These are phyloP conservation scores for Neurospora sp. DNA, from an alignment of 2,329 filamentous ascomycete genomes.

Conservation along the genomic window DNA sequence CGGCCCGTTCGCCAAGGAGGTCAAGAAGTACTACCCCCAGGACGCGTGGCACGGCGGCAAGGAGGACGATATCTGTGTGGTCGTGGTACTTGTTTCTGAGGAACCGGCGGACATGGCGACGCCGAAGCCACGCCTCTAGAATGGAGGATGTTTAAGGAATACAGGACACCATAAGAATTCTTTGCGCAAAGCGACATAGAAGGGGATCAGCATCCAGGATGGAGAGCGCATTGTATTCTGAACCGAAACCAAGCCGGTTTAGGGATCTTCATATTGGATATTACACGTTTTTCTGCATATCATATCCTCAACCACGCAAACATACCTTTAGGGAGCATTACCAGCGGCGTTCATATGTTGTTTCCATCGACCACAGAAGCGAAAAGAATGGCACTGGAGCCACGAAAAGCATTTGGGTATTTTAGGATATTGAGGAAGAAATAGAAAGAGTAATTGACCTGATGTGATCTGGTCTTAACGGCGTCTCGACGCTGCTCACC, in stretches of 20 bases:
- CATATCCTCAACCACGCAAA: neutral
- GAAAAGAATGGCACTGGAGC: neutral
- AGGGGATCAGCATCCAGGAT: neutral
- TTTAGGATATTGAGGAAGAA: neutral
- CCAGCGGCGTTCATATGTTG: neutral
- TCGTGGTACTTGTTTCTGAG: constrained; percentile 70
- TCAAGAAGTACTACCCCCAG: constrained; percentile 75
- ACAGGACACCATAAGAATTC: neutral
- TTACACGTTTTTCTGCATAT: neutral
- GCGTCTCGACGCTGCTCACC: neutral
- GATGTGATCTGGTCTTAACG: neutral
- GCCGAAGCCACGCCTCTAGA: constrained; percentile 22
- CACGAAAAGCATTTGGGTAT: neutral
- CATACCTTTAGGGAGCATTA: neutral
- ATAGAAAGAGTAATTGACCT: neutral
- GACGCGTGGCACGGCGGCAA: constrained; percentile 90
- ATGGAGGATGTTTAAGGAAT: constrained; percentile 10
- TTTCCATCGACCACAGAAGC: neutral
- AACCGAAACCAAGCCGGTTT: neutral
- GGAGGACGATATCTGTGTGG: constrained; percentile 86
- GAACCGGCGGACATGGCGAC: constrained; percentile 25
- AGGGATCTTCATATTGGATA: neutral
- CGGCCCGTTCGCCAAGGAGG: constrained; percentile 90
- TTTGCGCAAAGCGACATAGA: neutral
- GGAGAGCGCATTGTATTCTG: neutral